Evolutionary conservation across 73 alveolate species (phyloP).

Genomic region (Blepharisma stoltei): DNA sequence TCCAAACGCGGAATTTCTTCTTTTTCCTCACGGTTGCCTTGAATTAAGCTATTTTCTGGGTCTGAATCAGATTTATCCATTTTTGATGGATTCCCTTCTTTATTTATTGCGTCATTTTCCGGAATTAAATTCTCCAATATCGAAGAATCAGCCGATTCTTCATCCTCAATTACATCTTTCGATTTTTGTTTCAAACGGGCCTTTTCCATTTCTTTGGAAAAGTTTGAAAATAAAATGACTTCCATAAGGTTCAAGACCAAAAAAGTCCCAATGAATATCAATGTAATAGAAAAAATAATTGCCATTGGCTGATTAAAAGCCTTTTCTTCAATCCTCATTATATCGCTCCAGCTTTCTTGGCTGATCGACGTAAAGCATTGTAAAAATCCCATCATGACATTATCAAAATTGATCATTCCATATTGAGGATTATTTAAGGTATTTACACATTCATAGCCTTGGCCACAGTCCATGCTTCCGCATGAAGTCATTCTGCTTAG

Average conservation of each 20-base stretch:
- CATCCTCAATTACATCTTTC: no score
- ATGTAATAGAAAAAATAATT: constrained; percentile 63
- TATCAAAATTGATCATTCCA: constrained; percentile 42
- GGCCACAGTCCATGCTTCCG: constrained; percentile 51
- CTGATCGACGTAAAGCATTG: constrained; percentile 67
- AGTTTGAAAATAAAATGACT: constrained; percentile 71
- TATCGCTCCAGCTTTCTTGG: constrained; percentile 88
- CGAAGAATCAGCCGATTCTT: neutral
- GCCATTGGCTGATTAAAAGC: constrained; percentile 50
- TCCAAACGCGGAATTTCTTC: neutral
- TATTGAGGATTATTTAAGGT: constrained; percentile 38
- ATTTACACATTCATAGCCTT: constrained; percentile 35
- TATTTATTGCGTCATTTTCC: neutral
- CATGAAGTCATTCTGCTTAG: constrained; percentile 30
- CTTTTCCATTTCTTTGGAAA: constrained; percentile 31
- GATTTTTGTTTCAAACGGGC: no score
- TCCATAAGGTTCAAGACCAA: constrained; percentile 80
- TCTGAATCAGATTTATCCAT: neutral
- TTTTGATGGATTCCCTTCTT: constrained; percentile 12
- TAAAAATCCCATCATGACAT: constrained; percentile 58
- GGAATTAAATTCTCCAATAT: neutral
- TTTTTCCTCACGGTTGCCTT: neutral
- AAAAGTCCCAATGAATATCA: constrained; percentile 83
- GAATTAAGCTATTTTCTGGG: neutral
- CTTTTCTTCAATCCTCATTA: constrained; percentile 53